Evolutionary conservation across 139 green algal species (phyloP).

Genomic region (Diplosphaera chodatii): DNA sequence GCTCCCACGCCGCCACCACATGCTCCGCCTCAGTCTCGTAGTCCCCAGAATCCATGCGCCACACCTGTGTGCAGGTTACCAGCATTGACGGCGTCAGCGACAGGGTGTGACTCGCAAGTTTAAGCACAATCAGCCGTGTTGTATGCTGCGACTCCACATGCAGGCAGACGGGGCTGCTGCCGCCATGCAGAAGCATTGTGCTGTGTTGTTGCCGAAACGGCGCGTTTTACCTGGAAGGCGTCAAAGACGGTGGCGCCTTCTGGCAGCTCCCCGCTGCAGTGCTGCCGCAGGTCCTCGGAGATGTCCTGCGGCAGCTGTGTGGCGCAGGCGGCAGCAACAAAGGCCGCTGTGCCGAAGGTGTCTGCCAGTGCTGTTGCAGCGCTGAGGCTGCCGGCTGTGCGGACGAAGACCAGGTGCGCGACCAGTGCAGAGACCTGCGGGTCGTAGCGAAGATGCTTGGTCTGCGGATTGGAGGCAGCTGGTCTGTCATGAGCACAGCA

Average conservation of each 20-base stretch:
- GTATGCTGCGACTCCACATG: no score
- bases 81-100: no score
- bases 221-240: conserved; percentile 47
- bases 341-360: conserved; percentile 50
- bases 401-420: conserved; percentile 56
- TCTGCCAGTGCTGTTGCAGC: conserved; percentile 48
- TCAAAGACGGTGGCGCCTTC: conserved; percentile 45
- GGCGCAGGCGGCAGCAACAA: conserved; percentile 31
- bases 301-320: conserved; percentile 36
- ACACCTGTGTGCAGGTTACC: conserved; percentile 3
- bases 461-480: no score
- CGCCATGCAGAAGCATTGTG: no score
- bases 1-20: conserved; percentile 41
- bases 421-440: conserved; percentile 36
- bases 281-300: conserved; percentile 27
- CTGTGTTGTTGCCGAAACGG: no score
- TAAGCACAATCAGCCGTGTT: no score
- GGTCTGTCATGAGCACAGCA: no score
- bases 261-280: conserved; percentile 2
- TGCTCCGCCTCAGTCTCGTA: conserved; percentile 28
- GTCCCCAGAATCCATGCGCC: conserved; percentile 42
- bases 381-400: conserved; percentile 11
- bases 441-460: no score
- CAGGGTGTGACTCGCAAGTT: no score
- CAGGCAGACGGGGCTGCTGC: no score